Evolutionary conservation across 2,329 filamentous ascomycete genomes (phyloP).

Genomic region (Penicillium crustosum): DNA sequence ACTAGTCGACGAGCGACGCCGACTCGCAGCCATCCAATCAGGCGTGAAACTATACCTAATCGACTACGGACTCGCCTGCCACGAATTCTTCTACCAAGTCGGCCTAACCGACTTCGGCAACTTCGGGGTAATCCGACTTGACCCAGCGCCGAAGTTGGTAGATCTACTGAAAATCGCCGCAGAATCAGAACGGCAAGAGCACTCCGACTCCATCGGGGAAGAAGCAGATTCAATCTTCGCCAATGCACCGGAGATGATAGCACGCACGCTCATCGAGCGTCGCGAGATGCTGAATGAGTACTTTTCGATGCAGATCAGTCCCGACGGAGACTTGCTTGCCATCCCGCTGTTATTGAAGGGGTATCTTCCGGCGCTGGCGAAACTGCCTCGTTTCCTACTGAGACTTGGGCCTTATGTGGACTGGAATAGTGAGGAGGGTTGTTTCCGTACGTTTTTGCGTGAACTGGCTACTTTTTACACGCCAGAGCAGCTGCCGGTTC

Average conservation of each 20-base stretch:
- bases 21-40: slow-evolving; percentile 88
- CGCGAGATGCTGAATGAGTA: slow-evolving; percentile 90
- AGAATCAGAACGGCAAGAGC: slow-evolving; percentile 63
- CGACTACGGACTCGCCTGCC: slow-evolving; percentile 84
- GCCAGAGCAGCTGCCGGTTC: slow-evolving; percentile 73
- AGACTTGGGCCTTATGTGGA: slow-evolving; percentile 83
- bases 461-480: slow-evolving; percentile 90
- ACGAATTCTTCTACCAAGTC: slow-evolving; percentile 93
- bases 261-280: slow-evolving; percentile 67
- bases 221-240: slow-evolving; percentile 57
- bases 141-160: slow-evolving; percentile 68
- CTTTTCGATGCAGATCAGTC: slow-evolving; percentile 80
- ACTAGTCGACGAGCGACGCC: slow-evolving; percentile 80
- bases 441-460: slow-evolving; percentile 79
- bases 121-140: slow-evolving; percentile 80
- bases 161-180: slow-evolving; percentile 73
- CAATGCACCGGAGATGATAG: slow-evolving; percentile 65
- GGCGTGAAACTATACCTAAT: slow-evolving; percentile 90
- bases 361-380: slow-evolving; percentile 80
- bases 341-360: slow-evolving; percentile 86
- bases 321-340: slow-evolving; percentile 70
- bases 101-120: slow-evolving; percentile 95
- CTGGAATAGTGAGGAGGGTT: slow-evolving; percentile 80
- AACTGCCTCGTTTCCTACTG: slow-evolving; percentile 85
- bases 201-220: slow-evolving; percentile 18